Percentiles rank a stretch among this genome's conserved stretches.
These are phyloP conservation scores for Zalaria sp. DNA, from an alignment of 2,329 filamentous ascomycete species.

Conservation along the genomic window DNA sequence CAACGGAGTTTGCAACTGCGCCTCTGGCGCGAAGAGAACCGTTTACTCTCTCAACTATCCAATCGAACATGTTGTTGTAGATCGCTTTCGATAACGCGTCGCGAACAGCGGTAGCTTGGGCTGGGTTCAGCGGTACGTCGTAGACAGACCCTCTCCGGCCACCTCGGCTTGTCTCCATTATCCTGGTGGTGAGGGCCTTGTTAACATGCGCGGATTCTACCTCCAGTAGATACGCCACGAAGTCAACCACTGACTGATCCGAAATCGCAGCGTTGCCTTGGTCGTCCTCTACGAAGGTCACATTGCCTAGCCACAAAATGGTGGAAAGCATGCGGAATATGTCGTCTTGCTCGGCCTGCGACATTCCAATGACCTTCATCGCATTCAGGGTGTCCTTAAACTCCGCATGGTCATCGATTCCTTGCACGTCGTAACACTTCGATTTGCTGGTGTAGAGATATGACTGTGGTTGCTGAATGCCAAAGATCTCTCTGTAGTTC, in stretches of 20 bases:
- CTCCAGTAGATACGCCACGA: constrained; percentile 85
- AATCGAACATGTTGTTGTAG: constrained; percentile 95
- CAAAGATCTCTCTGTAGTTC: constrained; percentile 75
- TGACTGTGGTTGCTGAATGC: constrained; percentile 79
- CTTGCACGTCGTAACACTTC: constrained; percentile 87
- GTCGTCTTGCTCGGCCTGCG: constrained; percentile 79
- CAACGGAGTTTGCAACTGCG: constrained; percentile 67
- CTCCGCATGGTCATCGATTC: constrained; percentile 83
- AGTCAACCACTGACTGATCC: constrained; percentile 86
- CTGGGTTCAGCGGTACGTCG: constrained; percentile 67
- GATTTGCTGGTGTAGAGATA: constrained; percentile 90
- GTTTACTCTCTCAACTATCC: constrained; percentile 91
- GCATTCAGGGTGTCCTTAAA: constrained; percentile 83
- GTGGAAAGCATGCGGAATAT: constrained; percentile 92
- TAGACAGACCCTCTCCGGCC: constrained; percentile 53
- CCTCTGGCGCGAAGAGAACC: constrained; percentile 70
- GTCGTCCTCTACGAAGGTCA: constrained; percentile 81
- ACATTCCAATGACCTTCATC: constrained; percentile 86
- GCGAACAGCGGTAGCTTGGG: constrained; percentile 73
- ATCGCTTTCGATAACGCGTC: constrained; percentile 92
- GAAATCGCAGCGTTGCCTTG: constrained; percentile 73
- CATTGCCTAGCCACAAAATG: constrained; percentile 88
- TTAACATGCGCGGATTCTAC: constrained; percentile 69
- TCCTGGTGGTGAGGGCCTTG: constrained; percentile 76
- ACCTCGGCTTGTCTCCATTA: constrained; percentile 59